Evolutionary conservation across 2,329 filamentous ascomycete species (phyloP).

Genomic region (Trichoderma sp.): DNA sequence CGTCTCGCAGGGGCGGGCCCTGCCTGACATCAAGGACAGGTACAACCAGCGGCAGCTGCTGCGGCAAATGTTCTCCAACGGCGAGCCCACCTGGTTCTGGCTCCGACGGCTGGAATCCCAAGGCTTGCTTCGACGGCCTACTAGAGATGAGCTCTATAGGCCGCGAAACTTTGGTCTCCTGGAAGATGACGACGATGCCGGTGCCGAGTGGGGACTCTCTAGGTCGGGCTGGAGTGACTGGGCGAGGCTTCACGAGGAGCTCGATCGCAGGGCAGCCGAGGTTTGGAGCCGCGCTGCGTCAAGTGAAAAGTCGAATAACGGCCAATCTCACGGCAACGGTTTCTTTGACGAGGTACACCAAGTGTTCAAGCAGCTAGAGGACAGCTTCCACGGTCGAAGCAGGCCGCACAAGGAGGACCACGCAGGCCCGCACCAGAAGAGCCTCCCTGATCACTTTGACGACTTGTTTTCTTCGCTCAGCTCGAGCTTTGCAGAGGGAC

Average conservation of each 20-base stretch:
- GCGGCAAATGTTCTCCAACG: slow-evolving; percentile 44
- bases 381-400: slow-evolving; percentile 18
- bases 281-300: slow-evolving; percentile 35
- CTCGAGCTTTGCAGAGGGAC: slow-evolving; percentile 43
- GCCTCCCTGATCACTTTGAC: slow-evolving; percentile 42
- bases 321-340: slow-evolving; percentile 23
- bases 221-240: slow-evolving; percentile 33
- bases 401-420: background rate
- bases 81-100: slow-evolving; percentile 49
- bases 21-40: slow-evolving; percentile 46
- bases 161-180: slow-evolving; percentile 1
- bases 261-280: slow-evolving; percentile 37
- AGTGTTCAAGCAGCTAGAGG: slow-evolving; percentile 28
- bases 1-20: slow-evolving; percentile 46
- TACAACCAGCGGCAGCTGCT: slow-evolving; percentile 44
- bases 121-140: slow-evolving; percentile 35
- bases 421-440: slow-evolving; percentile 6
- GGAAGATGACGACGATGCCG: background rate
- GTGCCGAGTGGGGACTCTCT: slow-evolving; percentile 16
- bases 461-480: slow-evolving; percentile 47
- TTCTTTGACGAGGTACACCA: slow-evolving; percentile 29
- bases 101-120: slow-evolving; percentile 44
- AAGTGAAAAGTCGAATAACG: slow-evolving; percentile 27
- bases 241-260: slow-evolving; percentile 39
- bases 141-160: slow-evolving; percentile 6